Conservation (phyloP, 2,329 filamentous ascomycete species). For the Cercospora sesami region DNA sequence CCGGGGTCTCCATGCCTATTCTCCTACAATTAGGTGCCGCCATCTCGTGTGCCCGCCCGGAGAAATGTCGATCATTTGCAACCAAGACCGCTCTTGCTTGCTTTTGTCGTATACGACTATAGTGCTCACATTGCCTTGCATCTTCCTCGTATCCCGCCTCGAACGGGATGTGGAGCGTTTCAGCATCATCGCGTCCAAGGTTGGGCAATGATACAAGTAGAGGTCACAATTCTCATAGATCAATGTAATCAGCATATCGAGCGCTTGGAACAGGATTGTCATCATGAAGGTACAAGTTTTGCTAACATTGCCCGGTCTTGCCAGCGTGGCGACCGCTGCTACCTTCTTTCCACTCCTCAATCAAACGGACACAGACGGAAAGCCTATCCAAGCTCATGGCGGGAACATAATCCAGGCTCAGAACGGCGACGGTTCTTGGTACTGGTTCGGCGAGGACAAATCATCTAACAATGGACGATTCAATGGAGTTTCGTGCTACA, state of each 20-base stretch:
- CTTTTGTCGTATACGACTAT: not conserved
- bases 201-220: not conserved
- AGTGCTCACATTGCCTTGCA: not conserved
- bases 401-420: constrained; percentile 60
- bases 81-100: not conserved
- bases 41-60: constrained; percentile 4
- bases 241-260: not conserved
- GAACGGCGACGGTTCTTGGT: constrained; percentile 55
- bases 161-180: constrained; percentile 8
- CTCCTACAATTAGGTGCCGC: not conserved
- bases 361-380: constrained; percentile 41
- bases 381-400: constrained; percentile 67
- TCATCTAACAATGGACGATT: constrained; percentile 51
- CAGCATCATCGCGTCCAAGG: not conserved
- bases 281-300: not conserved
- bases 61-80: constrained; percentile 11
- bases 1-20: not conserved
- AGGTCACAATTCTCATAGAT: not conserved
- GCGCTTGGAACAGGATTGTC: not conserved
- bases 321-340: constrained; percentile 15
- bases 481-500: constrained; percentile 68
- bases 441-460: constrained; percentile 71
- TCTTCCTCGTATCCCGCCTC: constrained; percentile 9
- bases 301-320: constrained; percentile 13
- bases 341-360: constrained; percentile 34